A percentile compares a stretch with the other conserved stretches of the same genome.
Evolutionary conservation across 2,329 filamentous ascomycete genomes (phyloP).

Genomic region (Colletotrichum liaoningense): DNA sequence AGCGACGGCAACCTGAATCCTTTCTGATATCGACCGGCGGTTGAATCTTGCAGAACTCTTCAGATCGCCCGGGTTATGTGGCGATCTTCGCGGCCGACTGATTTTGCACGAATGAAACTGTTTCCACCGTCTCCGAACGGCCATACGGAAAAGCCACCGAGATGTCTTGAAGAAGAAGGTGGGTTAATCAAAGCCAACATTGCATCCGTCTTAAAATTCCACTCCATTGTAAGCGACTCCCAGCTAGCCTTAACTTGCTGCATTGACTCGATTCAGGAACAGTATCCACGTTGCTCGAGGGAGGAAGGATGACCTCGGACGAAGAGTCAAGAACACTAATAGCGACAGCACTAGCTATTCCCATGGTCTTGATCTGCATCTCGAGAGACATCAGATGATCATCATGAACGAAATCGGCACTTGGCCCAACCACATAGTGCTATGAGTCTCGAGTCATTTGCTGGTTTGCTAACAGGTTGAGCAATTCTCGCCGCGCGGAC

Average conservation of each 20-base stretch:
- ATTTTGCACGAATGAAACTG: conserved; percentile 29
- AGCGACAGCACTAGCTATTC: neutral
- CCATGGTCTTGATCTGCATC: neutral
- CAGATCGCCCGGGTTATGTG: neutral
- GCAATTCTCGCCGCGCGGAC: no score
- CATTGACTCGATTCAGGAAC: neutral
- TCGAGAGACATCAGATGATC: conserved; percentile 5
- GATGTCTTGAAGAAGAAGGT: neutral
- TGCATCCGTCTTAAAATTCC: neutral
- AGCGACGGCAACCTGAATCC: neutral
- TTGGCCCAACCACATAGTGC: neutral
- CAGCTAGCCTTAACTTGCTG: neutral
- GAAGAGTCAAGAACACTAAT: neutral
- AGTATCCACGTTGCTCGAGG: neutral
- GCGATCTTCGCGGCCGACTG: neutral
- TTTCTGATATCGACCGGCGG: neutral
- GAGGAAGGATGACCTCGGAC: neutral
- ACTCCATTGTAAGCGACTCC: neutral
- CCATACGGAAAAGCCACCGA: conserved; percentile 20
- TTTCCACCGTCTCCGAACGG: neutral
- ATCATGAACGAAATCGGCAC: neutral
- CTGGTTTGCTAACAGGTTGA: no score
- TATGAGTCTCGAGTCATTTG: neutral
- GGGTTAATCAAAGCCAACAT: neutral
- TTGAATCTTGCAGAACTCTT: neutral